Conservation (phyloP, 2,329 filamentous ascomycete genomes). For the Ophiosphaerella korrae region DNA sequence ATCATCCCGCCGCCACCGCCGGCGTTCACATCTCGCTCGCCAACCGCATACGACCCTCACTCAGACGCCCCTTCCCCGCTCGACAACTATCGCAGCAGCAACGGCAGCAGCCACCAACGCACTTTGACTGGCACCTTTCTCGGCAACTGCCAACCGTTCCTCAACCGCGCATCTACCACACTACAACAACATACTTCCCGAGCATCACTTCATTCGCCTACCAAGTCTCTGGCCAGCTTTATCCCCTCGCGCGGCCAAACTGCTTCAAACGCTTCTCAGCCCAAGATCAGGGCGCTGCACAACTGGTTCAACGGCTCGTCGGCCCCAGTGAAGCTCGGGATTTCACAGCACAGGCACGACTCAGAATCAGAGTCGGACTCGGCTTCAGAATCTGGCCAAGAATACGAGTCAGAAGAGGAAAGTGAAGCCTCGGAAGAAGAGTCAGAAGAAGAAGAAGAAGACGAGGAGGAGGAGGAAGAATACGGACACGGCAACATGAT, state of each 20-base stretch:
- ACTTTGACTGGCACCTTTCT: conserved; percentile 45
- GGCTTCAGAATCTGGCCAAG: conserved; percentile 30
- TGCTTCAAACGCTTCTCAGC: conserved; percentile 39
- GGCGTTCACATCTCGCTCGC: conserved; percentile 33
- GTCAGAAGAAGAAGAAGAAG: conserved; percentile 16
- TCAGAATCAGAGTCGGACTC: conserved; percentile 30
- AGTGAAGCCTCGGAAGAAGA: conserved; percentile 7
- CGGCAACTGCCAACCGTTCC: conserved; percentile 43
- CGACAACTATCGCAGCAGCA: conserved; percentile 28
- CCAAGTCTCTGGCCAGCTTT: conserved; percentile 48
- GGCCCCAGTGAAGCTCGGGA: conserved; percentile 54
- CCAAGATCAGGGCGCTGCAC: conserved; percentile 46
- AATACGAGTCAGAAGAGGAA: conserved; percentile 29
- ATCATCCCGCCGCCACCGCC: conserved; percentile 41
- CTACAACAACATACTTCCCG: conserved; percentile 47
- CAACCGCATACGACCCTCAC: conserved; percentile 44
- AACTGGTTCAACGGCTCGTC: conserved; percentile 61
- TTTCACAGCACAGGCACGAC: conserved; percentile 38
- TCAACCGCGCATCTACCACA: conserved; percentile 43
- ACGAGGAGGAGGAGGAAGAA: conserved; percentile 16
- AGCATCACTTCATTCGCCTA: conserved; percentile 44
- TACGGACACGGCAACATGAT: conserved; percentile 39
- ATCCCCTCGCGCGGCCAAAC: conserved; percentile 40
- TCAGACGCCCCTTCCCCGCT: conserved; percentile 31
- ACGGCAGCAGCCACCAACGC: conserved; percentile 36